Base-by-base conservation (phyloP, 2,329 filamentous ascomycete genomes). In the Pseudogymnoascus sp. region DNA sequence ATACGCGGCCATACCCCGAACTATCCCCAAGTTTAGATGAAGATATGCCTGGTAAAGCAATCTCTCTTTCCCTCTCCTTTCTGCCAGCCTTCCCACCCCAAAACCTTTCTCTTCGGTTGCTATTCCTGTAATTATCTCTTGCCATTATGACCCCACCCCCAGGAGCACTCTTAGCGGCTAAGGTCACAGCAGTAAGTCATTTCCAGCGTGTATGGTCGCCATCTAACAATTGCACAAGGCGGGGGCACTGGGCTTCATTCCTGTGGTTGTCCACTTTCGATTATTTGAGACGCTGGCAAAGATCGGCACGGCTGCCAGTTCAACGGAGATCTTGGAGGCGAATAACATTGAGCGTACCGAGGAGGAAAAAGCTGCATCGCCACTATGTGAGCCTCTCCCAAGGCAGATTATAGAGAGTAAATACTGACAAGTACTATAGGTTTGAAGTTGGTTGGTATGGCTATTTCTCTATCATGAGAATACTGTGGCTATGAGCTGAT, bases 161-260 rank as follows among this genome's bases (percentile, higher is more conserved):
- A 28, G 44, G 44, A 50, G 44, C 44, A 31, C 14, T 50, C 44
- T 50, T 50, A 23, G 44, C 44, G 2, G 44, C 44, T 21, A 50
- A 50, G 23, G 44, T 50, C 44, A 50, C 44, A 50, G 44, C 44
- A 50, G 44, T 50, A 50, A 50, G 44, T 50, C 23, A 8, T 8
- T 28, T 16, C 23, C 14, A 28, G 12, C 14, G 23, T 14, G 44
- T 50, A 50, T n/a, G 12, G 23, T 28, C 16, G 44, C 44, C 44
- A 50, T 50, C 44, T 50, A 14, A 50, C 18, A 28, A 21, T 31
- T 5, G 12, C 42, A 34, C 25, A 23, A 76, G 74, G 65, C 71
- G 1, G 73, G 74, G 11, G 71, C 73, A 0, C 62, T 76, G n/a
- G 75, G 73, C 1, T 76, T 76, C 37, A 68, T 76, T 2, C 74